Conservation (phyloP, 1,284 basidiomycete species). For the Microbotryum violaceum region DNA sequence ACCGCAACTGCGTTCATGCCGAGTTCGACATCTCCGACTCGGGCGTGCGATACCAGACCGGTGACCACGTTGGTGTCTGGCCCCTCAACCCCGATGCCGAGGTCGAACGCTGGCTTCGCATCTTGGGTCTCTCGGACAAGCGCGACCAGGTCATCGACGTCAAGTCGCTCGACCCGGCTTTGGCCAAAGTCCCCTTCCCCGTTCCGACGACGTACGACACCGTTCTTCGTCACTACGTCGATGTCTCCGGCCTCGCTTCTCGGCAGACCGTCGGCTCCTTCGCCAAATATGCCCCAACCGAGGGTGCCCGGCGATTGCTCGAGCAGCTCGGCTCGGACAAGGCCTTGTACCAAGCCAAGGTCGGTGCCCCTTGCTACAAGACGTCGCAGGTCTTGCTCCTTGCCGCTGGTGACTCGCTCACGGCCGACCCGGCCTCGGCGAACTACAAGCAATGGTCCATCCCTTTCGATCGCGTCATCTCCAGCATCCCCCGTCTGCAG, state of each 20-base stretch:
- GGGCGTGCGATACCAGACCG: conserved; percentile 96
- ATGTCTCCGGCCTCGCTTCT: conserved; percentile 85
- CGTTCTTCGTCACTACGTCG: conserved; percentile 92
- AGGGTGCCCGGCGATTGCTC: conserved; percentile 65
- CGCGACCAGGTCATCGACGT: conserved; percentile 76
- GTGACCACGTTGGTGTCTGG: conserved; percentile 97
- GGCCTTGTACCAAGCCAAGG: conserved; percentile 68
- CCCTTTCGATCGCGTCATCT: conserved; percentile 93
- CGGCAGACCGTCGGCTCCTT: conserved; percentile 84
- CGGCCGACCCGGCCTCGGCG: conserved; percentile 50
- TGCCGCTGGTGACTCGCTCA: conserved; percentile 68
- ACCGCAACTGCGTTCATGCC: conserved; percentile 90
- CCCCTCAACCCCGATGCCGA: conserved; percentile 87
- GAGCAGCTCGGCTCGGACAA: conserved; percentile 77
- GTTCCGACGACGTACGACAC: conserved; percentile 90
- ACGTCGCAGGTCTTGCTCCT: conserved; percentile 85
- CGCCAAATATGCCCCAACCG: conserved; percentile 78
- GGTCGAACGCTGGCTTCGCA: conserved; percentile 77
- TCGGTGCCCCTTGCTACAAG: conserved; percentile 75
- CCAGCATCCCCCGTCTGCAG: conserved; percentile 83
- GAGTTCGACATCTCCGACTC: conserved; percentile 92
- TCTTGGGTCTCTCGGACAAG: conserved; percentile 64
- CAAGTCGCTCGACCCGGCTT: conserved; percentile 90
- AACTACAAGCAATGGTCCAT: conserved; percentile 83
- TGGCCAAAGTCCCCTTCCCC: conserved; percentile 98